Evolutionary conservation across 1,284 basidiomycete genomes (phyloP).

Genomic region (Mycosarcoma mackinlayi): DNA sequence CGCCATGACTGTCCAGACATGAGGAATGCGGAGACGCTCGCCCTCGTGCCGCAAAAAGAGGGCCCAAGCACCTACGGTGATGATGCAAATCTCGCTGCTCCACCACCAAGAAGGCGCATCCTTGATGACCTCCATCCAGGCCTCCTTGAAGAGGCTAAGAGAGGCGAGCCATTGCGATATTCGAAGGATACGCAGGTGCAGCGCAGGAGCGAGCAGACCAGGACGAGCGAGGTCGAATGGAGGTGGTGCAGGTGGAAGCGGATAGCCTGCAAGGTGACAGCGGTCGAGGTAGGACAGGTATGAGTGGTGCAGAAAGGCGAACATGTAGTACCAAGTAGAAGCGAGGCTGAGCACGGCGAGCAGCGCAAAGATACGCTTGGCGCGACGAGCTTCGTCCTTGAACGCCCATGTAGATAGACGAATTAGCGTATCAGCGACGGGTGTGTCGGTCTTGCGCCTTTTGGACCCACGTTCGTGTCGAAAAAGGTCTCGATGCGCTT

Average conservation of each 20-base stretch:
- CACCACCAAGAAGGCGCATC: slow-evolving; percentile 77
- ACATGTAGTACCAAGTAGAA: slow-evolving; percentile 61
- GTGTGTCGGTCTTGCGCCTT: slow-evolving; percentile 14
- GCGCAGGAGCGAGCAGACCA: slow-evolving; percentile 59
- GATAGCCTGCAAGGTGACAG: slow-evolving; percentile 31
- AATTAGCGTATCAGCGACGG: slow-evolving; percentile 27
- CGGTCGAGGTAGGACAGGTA: slow-evolving; percentile 50
- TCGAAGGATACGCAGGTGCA: slow-evolving; percentile 62
- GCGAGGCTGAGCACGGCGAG: slow-evolving; percentile 35
- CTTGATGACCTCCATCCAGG: slow-evolving; percentile 72
- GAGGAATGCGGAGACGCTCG: slow-evolving; percentile 71
- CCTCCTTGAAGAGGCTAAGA: slow-evolving; percentile 77
- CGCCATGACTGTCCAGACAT: slow-evolving; percentile 78
- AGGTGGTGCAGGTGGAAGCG: slow-evolving; percentile 28
- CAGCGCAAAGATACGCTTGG: slow-evolving; percentile 26
- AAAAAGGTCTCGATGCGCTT: slow-evolving; percentile 17
- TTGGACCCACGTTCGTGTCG: neutral
- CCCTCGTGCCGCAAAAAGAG: slow-evolving; percentile 75
- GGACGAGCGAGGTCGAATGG: slow-evolving; percentile 20
- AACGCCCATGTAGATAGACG: slow-evolving; percentile 36
- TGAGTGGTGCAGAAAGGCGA: slow-evolving; percentile 58
- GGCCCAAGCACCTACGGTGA: slow-evolving; percentile 77
- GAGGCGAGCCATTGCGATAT: slow-evolving; percentile 74
- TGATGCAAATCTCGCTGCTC: slow-evolving; percentile 78
- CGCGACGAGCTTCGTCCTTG: slow-evolving; percentile 16